Base-by-base conservation (phyloP, 106 monocot species). In the Alisma plantagoaquatica region DNA sequence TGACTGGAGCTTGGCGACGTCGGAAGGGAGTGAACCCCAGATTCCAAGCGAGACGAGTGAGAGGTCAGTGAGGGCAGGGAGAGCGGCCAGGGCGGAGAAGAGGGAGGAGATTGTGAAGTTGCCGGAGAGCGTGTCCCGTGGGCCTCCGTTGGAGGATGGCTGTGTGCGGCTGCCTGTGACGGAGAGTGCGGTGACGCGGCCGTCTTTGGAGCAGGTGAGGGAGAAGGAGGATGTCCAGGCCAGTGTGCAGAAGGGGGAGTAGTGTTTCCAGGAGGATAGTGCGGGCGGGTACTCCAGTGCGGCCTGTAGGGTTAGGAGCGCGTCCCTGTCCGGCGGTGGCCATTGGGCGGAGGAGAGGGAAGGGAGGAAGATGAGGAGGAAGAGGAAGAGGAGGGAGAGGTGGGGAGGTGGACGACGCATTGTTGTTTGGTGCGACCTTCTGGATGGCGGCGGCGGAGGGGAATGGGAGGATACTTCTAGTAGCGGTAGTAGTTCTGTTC, bases 31-130 rank as follows among this genome's bases (percentile, higher is more conserved):
- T 10, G 72, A 57, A 0, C 96, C 96, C 76, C 78, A 82, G 35
- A 98, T 33, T 29, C 96, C 96, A 53, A 98, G 78, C 7, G 78
- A 81, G 48, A 76, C 78, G 17, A 98, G 76, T 23, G 89, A 75
- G 41, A 98, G 69, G 4, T 42, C 24, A 22, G 61, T 45, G 43
- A 98, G 63, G 50, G 41, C 58, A 2, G 75, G 78, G 46, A 98
- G 62, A 30, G 56, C 43, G 14, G 89, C 27, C 49, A 98, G 73
- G 18, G 81, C 75, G 47, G 73, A 76, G 75, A 98, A 89, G 56
- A 98, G 66, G 26, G 81, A 62, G 49, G 80, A 76, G 16, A 72
- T 52, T 51, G 88, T 83, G 76, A 98, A 98, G 47, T 50, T 22
- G 14, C 66, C 8, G 25, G 89, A 67, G 21, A 82, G 78, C n/a